Evolutionary conservation across 2,329 filamentous ascomycete species (phyloP), one percentile per base, ranked within the genome.

Genomic region (Albifimbria verrucaria): DNA sequence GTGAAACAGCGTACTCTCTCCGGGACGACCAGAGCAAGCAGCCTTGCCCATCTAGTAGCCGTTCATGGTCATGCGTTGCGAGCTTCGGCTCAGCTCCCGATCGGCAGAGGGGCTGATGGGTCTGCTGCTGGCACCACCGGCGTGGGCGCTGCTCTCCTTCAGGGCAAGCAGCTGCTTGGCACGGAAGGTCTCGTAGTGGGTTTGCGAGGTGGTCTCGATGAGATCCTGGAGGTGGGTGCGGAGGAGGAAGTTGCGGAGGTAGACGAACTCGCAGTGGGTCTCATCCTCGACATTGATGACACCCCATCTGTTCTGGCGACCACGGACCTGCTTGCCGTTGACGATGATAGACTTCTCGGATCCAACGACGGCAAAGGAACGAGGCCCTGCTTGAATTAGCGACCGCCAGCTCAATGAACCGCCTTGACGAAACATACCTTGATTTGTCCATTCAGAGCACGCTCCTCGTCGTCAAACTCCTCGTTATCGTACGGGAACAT

Each of bases 401-500:
- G 54, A 17, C 32, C 12, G 32, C 26, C 42, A n/a, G 49, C n/a
- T 25, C 11, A 32, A 22, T 7, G 7, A n/a, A 20, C 23, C n/a
- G 15, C 18, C 15, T 23, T 9, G 20, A 2, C 9, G 22, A 9
- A 15, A 65, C 77, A 56, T 77, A 95, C 92, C 89, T 97, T 97
- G 79, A 99, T 99, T 71, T 96, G 90, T 55, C 85, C 86, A 78
- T 97, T 97, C 76, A 96, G 81, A 57, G 87, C 87, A 65, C 91
- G 88, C 80, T 99, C 94, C 80, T 99, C 94, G 60, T 94, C 89
- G 69, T 99, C 94, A 65, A 97, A 88, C 81, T 99, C 94, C 67
- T 99, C 94, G 71, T 97, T 97, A 75, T 99, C 94, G 74, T 99
- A 99, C 56, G 94, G 94, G 82, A 96, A 99, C 94, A 99, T 99